Base-by-base conservation (phyloP, 2,329 filamentous ascomycete genomes). In the Botrytis fragariae region DNA sequence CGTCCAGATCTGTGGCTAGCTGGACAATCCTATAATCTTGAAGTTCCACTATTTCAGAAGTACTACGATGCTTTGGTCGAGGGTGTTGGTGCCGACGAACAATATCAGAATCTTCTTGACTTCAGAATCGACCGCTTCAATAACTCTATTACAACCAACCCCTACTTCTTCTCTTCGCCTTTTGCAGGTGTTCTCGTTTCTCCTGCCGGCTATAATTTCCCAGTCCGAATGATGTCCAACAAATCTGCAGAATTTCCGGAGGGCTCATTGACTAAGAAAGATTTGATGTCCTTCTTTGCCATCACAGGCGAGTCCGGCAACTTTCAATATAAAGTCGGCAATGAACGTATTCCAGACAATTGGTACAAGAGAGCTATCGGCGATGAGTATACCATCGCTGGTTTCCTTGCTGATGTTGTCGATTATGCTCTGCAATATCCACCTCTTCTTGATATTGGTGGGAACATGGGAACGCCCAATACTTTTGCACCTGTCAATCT, bases 391-490 rank as follows among this genome's bases (percentile, higher is more conserved):
- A 82, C 82, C 25, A 80, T 87, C 29, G 35, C 35, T 4, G 60
- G 57, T 35, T 74, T 82, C 73, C 82, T 18, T 85, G 75, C 83
- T 12, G 85, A 87, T 75, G 76, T 84, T 6, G 72, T 85, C 10
- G 75, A 76, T 45, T 82, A 78, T 74, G 77, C 82, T 5, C 4
- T 77, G 32, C 81, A 84, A 75, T 82, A 86, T 69, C 85, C 85
- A 0, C 79, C 83, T 32, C 81, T 86, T n/a, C 81, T 79, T 32
- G 83, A 82, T 74, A 83, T 88, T 22, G 87, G 87, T 14, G 87
- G 87, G 18, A 89, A 89, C 76, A 83, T 83, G 5, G 85, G 86
- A n/a, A 82, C 81, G 1, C 82, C 85, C 14, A 85, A 89, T 79
- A 85, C 83, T n/a, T 89, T 88, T 76, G 80, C 84, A 6, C 85